A percentile compares a stretch with the other conserved stretches of the same genome.
phyloP scores from a whole-genome alignment of 805 yeast genomes.

The Myxozyma kluyveri region DNA sequence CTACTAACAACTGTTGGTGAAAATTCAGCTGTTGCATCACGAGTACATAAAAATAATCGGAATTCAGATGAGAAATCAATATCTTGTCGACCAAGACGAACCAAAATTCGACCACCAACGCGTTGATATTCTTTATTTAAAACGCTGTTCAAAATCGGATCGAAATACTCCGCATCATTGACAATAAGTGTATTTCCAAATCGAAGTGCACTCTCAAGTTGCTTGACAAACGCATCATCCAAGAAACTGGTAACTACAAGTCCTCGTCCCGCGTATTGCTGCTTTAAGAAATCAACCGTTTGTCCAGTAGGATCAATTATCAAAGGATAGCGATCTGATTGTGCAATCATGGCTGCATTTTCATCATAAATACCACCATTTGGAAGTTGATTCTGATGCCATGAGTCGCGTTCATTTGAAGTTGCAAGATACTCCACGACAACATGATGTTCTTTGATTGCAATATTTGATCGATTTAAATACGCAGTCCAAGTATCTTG shows the following conservation, averaged over 20 bases:
- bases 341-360: slow-evolving; percentile 55
- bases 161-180: slow-evolving; percentile 75
- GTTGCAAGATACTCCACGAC: slow-evolving; percentile 43
- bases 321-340: slow-evolving; percentile 48
- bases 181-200: slow-evolving; percentile 77
- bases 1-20: slow-evolving; percentile 61
- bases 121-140: slow-evolving; percentile 58
- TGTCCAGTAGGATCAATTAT: slow-evolving; percentile 71
- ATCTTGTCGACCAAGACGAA: slow-evolving; percentile 58
- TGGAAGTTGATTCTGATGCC: slow-evolving; percentile 56
- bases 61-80: slow-evolving; percentile 69
- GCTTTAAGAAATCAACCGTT: slow-evolving; percentile 44
- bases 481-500: slow-evolving; percentile 41
- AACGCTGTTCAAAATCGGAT: slow-evolving; percentile 67
- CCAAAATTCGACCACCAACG: slow-evolving; percentile 67
- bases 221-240: slow-evolving; percentile 62
- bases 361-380: slow-evolving; percentile 62
- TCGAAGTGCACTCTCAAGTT: slow-evolving; percentile 73
- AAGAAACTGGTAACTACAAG: slow-evolving; percentile 62
- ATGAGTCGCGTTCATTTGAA: slow-evolving; percentile 44
- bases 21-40: slow-evolving; percentile 47
- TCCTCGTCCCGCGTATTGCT: slow-evolving; percentile 31
- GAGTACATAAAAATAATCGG: slow-evolving; percentile 57
- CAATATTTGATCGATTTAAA: slow-evolving; percentile 42
- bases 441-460: slow-evolving; percentile 41